These are phyloP conservation scores for Vitis hybrid DNA, from an alignment of 177 flowering plant species.

Conservation along the genomic window DNA sequence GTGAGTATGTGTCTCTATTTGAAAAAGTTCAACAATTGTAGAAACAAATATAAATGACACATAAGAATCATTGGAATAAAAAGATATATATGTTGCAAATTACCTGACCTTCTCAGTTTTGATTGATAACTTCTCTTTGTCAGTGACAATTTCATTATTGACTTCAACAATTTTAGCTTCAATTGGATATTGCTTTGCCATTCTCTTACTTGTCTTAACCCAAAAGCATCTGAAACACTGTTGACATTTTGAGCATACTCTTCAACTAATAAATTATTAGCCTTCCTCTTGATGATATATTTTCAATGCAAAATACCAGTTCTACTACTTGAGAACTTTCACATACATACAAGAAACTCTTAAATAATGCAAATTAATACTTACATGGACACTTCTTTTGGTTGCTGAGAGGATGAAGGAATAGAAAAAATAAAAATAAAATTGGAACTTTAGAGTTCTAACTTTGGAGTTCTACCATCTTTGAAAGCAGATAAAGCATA, in stretches of 20 bases:
- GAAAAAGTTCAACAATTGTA: too few relatives aligned
- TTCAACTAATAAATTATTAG: constrained; percentile 15
- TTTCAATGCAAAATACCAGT: constrained; percentile 15
- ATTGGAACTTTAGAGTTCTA: too few relatives aligned
- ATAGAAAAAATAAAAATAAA: not conserved
- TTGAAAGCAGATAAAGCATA: too few relatives aligned
- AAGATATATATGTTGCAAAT: not conserved
- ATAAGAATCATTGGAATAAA: not conserved
- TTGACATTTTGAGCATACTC: constrained; percentile 12
- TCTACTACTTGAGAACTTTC: constrained; percentile 23
- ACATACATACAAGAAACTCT: not conserved
- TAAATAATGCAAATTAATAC: too few relatives aligned
- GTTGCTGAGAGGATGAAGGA: too few relatives aligned
- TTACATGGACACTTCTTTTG: too few relatives aligned
- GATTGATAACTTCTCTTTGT: constrained; percentile 22
- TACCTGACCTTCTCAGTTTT: constrained; percentile 35
- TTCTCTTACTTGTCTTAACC: constrained; percentile 28
- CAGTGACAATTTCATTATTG: constrained; percentile 9
- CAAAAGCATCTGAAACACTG: constrained; percentile 24
- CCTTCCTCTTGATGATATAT: constrained; percentile 20
- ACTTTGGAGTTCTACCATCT: too few relatives aligned
- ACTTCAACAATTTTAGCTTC: constrained; percentile 13
- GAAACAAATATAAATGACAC: too few relatives aligned
- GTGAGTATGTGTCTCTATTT: too few relatives aligned
- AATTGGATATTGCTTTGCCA: constrained; percentile 18